phyloP scores from a whole-genome alignment of 1,284 basidiomycete genomes.

The Malassezia obtusa region DNA sequence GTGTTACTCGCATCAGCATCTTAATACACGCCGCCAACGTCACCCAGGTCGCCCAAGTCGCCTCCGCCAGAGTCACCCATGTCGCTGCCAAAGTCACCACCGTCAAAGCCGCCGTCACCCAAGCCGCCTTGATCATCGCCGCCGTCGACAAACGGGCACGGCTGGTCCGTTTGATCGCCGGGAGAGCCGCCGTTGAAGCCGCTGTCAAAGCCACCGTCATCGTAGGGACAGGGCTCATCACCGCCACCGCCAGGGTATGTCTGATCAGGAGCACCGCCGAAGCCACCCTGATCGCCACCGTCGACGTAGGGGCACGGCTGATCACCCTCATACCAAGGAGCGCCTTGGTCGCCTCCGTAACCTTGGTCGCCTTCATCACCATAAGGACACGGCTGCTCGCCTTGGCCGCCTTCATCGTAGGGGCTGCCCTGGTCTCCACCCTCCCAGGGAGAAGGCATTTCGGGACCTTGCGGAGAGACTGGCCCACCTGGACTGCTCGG shows the following conservation, averaged over 20 bases:
- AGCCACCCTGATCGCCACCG: background rate
- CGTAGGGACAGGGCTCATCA: background rate
- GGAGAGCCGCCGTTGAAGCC: background rate
- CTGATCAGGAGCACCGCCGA: too few relatives aligned
- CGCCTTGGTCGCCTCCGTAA: background rate
- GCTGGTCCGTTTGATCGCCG: too few relatives aligned
- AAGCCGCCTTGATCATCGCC: background rate
- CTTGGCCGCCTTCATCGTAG: background rate
- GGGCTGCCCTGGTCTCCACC: background rate
- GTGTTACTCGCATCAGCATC: too few relatives aligned
- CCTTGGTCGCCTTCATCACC: background rate
- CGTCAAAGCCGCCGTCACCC: background rate
- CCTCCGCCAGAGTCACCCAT: background rate
- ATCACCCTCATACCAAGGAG: too few relatives aligned
- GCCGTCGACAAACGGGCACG: too few relatives aligned
- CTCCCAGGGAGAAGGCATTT: background rate
- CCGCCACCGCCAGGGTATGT: too few relatives aligned
- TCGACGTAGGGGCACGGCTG: background rate
- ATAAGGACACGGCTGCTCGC: background rate
- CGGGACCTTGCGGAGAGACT: background rate
- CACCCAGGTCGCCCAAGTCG: too few relatives aligned
- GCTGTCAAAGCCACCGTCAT: too few relatives aligned
- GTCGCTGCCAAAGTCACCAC: background rate
- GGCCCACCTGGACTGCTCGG: background rate
- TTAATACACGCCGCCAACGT: too few relatives aligned